Conservation (phyloP, 2,329 filamentous ascomycete species). For the Alternaria panax region DNA sequence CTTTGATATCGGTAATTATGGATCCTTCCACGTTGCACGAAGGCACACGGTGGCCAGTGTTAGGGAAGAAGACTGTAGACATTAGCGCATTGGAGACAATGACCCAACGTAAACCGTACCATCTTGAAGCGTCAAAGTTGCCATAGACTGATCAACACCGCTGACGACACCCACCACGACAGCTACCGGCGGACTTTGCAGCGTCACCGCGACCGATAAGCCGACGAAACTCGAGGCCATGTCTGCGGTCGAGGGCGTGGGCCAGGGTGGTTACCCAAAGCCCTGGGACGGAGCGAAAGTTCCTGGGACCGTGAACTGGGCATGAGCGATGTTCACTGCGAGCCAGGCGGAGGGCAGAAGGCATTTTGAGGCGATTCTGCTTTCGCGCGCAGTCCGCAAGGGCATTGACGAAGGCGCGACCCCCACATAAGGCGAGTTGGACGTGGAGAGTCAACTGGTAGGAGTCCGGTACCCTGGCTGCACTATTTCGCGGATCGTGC, state of each 20-base stretch:
- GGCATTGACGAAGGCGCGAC: slow-evolving; percentile 8
- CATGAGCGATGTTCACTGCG: not conserved
- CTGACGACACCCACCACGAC: slow-evolving; percentile 74
- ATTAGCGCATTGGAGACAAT: slow-evolving; percentile 4
- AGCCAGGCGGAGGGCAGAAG: not conserved
- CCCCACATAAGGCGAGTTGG: slow-evolving; percentile 11
- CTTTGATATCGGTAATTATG: slow-evolving; percentile 66
- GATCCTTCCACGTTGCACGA: slow-evolving; percentile 65
- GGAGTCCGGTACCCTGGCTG: slow-evolving; percentile 7
- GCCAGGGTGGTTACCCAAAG: not conserved
- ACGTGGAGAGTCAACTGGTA: slow-evolving; percentile 9
- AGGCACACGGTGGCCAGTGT: slow-evolving; percentile 60
- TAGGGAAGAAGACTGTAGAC: slow-evolving; percentile 61
- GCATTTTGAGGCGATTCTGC: not conserved
- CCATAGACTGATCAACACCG: slow-evolving; percentile 69
- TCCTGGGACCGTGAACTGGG: too few species aligned
- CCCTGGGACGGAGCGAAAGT: slow-evolving; percentile 11
- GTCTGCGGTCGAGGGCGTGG: slow-evolving; percentile 11
- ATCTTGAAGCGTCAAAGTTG: slow-evolving; percentile 71
- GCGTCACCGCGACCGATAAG: slow-evolving; percentile 75
- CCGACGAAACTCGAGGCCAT: slow-evolving; percentile 77
- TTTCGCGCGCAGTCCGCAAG: not conserved
- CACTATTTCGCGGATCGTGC: slow-evolving; percentile 17
- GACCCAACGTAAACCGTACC: slow-evolving; percentile 58
- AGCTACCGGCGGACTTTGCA: slow-evolving; percentile 69